These are phyloP conservation scores for Bothriochloa decipiens DNA, from an alignment of 176 grass and related monocot genomes.

Conservation along the genomic window DNA sequence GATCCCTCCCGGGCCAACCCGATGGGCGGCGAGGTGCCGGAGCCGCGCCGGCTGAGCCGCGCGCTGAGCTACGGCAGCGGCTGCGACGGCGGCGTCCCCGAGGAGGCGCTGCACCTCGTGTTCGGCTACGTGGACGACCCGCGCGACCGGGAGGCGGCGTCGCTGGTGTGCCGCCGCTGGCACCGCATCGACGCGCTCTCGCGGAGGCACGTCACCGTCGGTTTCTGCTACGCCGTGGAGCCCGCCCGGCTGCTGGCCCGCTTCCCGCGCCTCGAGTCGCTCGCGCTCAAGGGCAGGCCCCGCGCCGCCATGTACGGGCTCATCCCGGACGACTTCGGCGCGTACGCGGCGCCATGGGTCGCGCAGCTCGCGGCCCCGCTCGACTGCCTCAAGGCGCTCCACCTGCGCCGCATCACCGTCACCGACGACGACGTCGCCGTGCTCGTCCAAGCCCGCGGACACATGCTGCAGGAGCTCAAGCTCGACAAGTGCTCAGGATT, in stretches of 20 bases:
- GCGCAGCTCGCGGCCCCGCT: constrained; percentile 55
- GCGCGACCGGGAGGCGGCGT: constrained; percentile 59
- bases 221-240: constrained; percentile 66
- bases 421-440: constrained; percentile 56
- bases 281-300: constrained; percentile 71
- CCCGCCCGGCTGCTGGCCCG: constrained; percentile 51
- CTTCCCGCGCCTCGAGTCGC: constrained; percentile 70
- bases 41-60: constrained; percentile 38
- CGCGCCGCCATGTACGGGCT: constrained; percentile 78
- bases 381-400: constrained; percentile 83
- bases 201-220: constrained; percentile 78
- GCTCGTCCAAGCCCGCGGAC: constrained; percentile 60
- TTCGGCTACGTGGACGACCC: constrained; percentile 66
- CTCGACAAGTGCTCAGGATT: constrained; percentile 90
- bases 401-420: constrained; percentile 80
- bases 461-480: constrained; percentile 74
- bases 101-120: constrained; percentile 65
- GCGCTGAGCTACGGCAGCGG: constrained; percentile 42
- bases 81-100: constrained; percentile 38
- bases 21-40: constrained; percentile 57
- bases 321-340: constrained; percentile 78
- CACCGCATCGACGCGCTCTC: constrained; percentile 71
- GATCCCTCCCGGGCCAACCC: not conserved
- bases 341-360: constrained; percentile 71
- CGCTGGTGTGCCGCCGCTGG: constrained; percentile 72